Base-by-base conservation (phyloP, 805 yeast genomes). In the Brettanomyces sp. region DNA sequence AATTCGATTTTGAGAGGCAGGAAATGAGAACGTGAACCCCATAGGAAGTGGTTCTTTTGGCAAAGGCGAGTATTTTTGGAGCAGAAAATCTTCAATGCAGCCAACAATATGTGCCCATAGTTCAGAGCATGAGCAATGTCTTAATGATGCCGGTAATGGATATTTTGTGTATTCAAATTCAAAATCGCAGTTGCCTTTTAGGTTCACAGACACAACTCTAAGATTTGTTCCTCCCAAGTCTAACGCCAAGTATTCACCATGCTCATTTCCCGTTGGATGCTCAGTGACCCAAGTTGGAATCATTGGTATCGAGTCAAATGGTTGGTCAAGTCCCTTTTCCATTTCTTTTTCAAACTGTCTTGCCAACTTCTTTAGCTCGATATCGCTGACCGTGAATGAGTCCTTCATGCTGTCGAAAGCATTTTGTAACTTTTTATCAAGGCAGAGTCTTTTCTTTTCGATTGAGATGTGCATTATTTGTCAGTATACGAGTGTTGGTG, bases 191-290 rank as follows among this genome's bases (percentile, higher is more conserved):
- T 83, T 75, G 52, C 99, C 99, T 45, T 80, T 79, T 57, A 91
- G 74, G 52, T 79, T 80, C 58, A 91, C 91, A 62, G 84, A 76
- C 48, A 91, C 96, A 42, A 89, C 95, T 65, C 99, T 80, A 66
- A 91, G 75, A 70, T 91, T 91, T 51, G 99, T 91, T 51, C 99
- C 99, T 64, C 99, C 99, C 69, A 91, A 76, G 65, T 91, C 99
- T 49, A 93, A 84, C 45, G 98, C 97, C 62, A 91, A 69, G 67
- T 76, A 91, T 55, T 87, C 82, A 53, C 99, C 99, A 38, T 74
- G 76, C 66, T 91, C 99, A 55, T 79, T 69, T 53, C 99, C 99
- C 43, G 91, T 82, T 53, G 98, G 97, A 72, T 73, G 84, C 59
- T 85, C 95, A 74, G 89, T 72, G 46, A 91, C 97, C 97, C 97